Evolutionary conservation across 148 eudicot species (phyloP).

Genomic region (Vaccinium macrocarpon): DNA sequence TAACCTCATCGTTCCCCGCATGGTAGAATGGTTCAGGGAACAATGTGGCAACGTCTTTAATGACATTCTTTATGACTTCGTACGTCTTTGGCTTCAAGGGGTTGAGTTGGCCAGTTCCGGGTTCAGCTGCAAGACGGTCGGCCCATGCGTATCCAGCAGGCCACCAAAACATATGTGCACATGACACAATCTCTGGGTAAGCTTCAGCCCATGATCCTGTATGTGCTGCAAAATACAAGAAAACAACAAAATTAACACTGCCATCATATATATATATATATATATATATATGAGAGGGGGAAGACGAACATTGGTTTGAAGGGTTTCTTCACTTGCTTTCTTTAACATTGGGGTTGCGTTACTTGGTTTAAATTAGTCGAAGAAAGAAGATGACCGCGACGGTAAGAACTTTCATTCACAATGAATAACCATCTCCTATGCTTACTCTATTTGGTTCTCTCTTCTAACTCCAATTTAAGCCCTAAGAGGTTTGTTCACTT

Average conservation of each 20-base stretch:
- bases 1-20: conserved; percentile 74
- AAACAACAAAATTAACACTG: background rate
- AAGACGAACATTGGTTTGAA: background rate
- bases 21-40: conserved; percentile 76
- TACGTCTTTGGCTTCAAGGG: conserved; percentile 82
- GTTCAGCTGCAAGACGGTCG: conserved; percentile 78
- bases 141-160: conserved; percentile 64
- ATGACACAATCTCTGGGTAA: conserved; percentile 84
- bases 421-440: background rate
- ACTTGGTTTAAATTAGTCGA: background rate
- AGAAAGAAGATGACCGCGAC: background rate
- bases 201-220: conserved; percentile 90
- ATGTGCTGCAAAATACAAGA: conserved; percentile 56
- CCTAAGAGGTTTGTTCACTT: background rate
- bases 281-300: background rate
- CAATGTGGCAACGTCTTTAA: conserved; percentile 52
- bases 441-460: background rate
- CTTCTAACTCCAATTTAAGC: background rate
- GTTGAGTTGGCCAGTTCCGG: conserved; percentile 91
- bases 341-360: background rate
- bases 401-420: background rate
- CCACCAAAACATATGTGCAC: conserved; percentile 84
- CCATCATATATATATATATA: background rate
- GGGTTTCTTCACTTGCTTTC: background rate
- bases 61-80: conserved; percentile 49